phyloP scores from a whole-genome alignment of 2,329 filamentous ascomycete genomes.

The Colletotrichum neosansevieriae region DNA sequence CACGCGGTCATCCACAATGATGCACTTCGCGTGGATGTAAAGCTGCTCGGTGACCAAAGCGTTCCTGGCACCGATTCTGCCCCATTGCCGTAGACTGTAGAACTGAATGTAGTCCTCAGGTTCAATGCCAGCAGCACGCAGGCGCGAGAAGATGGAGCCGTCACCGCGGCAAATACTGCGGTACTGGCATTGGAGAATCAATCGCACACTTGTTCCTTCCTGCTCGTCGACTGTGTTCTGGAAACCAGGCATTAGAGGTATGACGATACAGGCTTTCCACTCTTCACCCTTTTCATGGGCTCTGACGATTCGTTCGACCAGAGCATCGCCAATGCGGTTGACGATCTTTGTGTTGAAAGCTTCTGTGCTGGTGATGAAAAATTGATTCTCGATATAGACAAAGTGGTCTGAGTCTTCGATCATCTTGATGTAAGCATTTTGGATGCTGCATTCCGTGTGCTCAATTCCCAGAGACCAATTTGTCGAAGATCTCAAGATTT shows the following conservation, averaged over 20 bases:
- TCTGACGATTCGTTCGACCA: constrained; percentile 90
- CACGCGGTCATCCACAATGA: constrained; percentile 93
- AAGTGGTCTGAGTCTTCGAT: constrained; percentile 97
- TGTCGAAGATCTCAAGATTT: constrained; percentile 90
- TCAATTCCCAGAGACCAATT: constrained; percentile 94
- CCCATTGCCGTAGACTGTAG: constrained; percentile 93
- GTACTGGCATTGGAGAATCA: constrained; percentile 98
- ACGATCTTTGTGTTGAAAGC: constrained; percentile 88
- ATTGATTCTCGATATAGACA: constrained; percentile 99
- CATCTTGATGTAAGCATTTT: constrained; percentile 93
- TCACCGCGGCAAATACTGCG: constrained; percentile 95
- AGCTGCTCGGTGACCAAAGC: constrained; percentile 93
- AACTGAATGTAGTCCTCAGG: constrained; percentile 97
- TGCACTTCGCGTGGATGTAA: constrained; percentile 97
- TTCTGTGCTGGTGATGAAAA: constrained; percentile 94
- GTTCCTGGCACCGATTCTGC: constrained; percentile 82
- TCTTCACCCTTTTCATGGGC: constrained; percentile 86
- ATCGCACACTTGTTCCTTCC: constrained; percentile 91
- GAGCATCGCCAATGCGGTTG: constrained; percentile 93
- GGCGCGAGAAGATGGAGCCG: constrained; percentile 88
- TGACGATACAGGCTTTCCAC: constrained; percentile 90
- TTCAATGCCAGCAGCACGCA: constrained; percentile 84
- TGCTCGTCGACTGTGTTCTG: constrained; percentile 96
- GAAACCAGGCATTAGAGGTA: constrained; percentile 98
- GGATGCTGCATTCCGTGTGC: constrained; percentile 92